Evolutionary conservation across 2,329 filamentous ascomycete species (phyloP).

Genomic region (Daldinia sp.): DNA sequence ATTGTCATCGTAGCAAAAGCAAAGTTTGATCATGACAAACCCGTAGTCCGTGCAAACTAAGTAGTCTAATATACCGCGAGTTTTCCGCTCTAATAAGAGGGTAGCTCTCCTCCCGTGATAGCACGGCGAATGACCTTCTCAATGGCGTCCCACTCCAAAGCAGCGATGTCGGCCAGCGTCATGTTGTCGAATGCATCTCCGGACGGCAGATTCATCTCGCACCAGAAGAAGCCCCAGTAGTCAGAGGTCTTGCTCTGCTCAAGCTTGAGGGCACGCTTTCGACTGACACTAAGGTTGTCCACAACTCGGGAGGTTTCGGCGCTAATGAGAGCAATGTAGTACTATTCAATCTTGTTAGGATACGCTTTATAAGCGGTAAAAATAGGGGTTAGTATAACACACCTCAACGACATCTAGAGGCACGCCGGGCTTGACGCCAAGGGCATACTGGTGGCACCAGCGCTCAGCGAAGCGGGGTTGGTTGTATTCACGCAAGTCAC

Average conservation of each 20-base stretch:
- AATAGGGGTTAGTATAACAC: constrained; percentile 45
- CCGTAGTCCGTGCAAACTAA: neutral
- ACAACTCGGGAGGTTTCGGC: constrained; percentile 62
- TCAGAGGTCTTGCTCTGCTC: constrained; percentile 53
- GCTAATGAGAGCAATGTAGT: constrained; percentile 68
- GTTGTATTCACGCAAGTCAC: constrained; percentile 56
- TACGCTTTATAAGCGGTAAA: constrained; percentile 7
- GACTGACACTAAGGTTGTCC: constrained; percentile 55
- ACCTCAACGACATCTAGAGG: constrained; percentile 69
- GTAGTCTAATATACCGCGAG: neutral
- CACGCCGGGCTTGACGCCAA: constrained; percentile 62
- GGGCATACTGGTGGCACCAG: constrained; percentile 66
- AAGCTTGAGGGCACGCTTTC: constrained; percentile 56
- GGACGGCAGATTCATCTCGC: constrained; percentile 58
- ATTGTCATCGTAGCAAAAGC: constrained; percentile 4
- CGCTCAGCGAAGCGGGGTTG: constrained; percentile 61
- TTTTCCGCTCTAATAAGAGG: constrained; percentile 4
- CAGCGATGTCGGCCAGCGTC: constrained; percentile 61
- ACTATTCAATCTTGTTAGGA: constrained; percentile 56
- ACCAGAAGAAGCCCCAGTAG: constrained; percentile 67
- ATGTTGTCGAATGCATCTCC: constrained; percentile 60
- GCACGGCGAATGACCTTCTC: constrained; percentile 60
- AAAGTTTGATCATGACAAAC: neutral
- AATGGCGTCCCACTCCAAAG: constrained; percentile 62
- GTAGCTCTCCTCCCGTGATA: constrained; percentile 32